These are phyloP conservation scores for Leccinum truebloodii DNA, from an alignment of 768 basidiomycete genomes.

Conservation along the genomic window DNA sequence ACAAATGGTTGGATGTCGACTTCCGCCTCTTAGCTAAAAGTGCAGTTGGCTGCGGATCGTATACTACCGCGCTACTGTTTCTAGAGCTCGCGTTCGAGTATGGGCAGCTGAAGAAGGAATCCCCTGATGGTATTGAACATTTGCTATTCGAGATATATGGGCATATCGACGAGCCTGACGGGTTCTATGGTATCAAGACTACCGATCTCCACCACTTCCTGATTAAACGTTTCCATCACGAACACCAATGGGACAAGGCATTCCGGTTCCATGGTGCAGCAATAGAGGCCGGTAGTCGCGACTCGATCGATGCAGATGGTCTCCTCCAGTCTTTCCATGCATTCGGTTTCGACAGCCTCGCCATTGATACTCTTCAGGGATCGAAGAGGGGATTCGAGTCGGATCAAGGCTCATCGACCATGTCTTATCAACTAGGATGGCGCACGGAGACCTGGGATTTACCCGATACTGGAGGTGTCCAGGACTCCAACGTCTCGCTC, in stretches of 20 bases:
- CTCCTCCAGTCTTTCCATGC: conserved; percentile 81
- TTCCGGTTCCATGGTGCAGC: conserved; percentile 88
- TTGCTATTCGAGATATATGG: conserved; percentile 91
- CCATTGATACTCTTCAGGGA: conserved; percentile 62
- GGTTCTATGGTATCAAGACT: conserved; percentile 92
- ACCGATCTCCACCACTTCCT: conserved; percentile 78
- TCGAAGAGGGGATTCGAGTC: conserved; percentile 36
- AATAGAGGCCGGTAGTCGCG: conserved; percentile 58
- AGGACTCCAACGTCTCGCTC: conserved; percentile 55
- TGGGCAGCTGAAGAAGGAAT: conserved; percentile 28
- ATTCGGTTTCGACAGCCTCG: conserved; percentile 90
- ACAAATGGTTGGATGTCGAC: conserved; percentile 83
- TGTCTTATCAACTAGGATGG: conserved; percentile 88
- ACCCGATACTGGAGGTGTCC: conserved; percentile 55
- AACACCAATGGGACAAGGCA: conserved; percentile 89
- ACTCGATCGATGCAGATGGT: conserved; percentile 53
- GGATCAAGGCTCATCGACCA: conserved; percentile 39
- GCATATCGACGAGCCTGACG: conserved; percentile 96
- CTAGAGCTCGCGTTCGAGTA: conserved; percentile 76
- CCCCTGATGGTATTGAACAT: conserved; percentile 50
- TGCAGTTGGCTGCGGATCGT: conserved; percentile 78
- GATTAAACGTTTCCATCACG: conserved; percentile 86
- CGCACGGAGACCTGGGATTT: conserved; percentile 95
- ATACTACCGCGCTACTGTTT: conserved; percentile 88
- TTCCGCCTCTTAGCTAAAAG: conserved; percentile 68